Evolutionary conservation across 139 green algal genomes (phyloP).

Genomic region (Dunaliella sp.): DNA sequence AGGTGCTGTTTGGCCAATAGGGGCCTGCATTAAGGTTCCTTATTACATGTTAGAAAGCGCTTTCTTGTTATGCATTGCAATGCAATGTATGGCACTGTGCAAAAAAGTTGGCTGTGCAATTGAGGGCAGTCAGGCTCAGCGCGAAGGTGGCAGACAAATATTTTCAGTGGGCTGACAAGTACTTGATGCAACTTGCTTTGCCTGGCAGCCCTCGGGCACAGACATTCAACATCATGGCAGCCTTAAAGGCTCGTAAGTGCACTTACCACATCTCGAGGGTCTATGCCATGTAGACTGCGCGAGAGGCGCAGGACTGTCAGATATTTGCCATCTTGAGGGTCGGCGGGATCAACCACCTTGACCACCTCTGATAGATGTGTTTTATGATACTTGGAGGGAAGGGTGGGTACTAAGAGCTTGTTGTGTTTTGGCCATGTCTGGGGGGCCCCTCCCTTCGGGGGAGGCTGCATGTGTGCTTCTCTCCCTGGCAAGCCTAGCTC

Average conservation of each 20-base stretch:
- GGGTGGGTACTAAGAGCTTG: neutral
- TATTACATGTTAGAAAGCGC: neutral
- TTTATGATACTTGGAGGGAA: neutral
- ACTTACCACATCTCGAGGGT: neutral
- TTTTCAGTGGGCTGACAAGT: too few species aligned
- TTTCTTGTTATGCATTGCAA: neutral
- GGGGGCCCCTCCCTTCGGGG: neutral
- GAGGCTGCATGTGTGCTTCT: neutral
- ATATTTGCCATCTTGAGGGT: neutral
- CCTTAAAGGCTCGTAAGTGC: too few species aligned
- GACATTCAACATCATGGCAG: too few species aligned
- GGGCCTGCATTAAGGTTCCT: too few species aligned
- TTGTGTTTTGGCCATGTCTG: too few species aligned
- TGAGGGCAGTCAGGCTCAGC: too few species aligned
- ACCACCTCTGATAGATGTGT: neutral
- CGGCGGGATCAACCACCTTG: neutral
- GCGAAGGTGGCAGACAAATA: too few species aligned
- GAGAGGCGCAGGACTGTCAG: neutral
- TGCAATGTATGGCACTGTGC: neutral
- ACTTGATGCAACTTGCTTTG: neutral
- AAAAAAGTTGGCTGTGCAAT: neutral
- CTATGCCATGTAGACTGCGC: neutral
- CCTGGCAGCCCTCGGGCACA: neutral
- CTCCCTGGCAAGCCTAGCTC: neutral
- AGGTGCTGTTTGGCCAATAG: too few species aligned